Conservation (phyloP, 2,329 filamentous ascomycete genomes). For the Fusarium verticillioides region DNA sequence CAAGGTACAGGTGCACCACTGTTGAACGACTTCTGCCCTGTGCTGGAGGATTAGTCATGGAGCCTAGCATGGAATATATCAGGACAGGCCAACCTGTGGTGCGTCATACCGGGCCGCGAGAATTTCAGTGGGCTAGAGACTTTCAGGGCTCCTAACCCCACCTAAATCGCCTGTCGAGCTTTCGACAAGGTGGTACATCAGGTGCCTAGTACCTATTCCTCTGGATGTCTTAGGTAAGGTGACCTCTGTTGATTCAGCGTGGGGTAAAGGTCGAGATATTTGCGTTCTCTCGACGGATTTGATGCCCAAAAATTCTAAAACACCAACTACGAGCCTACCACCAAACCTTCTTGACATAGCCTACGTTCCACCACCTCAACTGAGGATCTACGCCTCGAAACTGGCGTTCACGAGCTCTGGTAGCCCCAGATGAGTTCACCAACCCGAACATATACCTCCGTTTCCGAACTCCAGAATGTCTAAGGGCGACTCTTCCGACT, state of each 20-base stretch:
- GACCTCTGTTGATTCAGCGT: slow-evolving; percentile 30
- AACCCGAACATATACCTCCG: slow-evolving; percentile 28
- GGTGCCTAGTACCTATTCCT: not conserved
- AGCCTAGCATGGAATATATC: not conserved
- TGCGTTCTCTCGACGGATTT: slow-evolving; percentile 35
- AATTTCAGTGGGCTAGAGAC: slow-evolving; percentile 3
- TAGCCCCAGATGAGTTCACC: slow-evolving; percentile 51
- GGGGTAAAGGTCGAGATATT: slow-evolving; percentile 40
- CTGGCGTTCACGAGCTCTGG: slow-evolving; percentile 39
- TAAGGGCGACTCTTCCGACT: slow-evolving; percentile 57
- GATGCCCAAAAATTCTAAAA: slow-evolving; percentile 35
- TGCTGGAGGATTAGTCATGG: not conserved
- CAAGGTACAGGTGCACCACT: slow-evolving; percentile 23
- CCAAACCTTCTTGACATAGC: slow-evolving; percentile 8
- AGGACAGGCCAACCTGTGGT: not conserved
- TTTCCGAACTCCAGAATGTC: slow-evolving; percentile 49
- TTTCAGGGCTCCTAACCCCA: slow-evolving; percentile 40
- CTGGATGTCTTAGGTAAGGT: slow-evolving; percentile 22
- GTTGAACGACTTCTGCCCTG: not conserved
- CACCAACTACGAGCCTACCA: slow-evolving; percentile 20
- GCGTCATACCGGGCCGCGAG: slow-evolving; percentile 18
- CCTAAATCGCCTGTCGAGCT: slow-evolving; percentile 22
- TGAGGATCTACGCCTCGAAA: slow-evolving; percentile 26
- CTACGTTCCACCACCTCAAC: slow-evolving; percentile 2
- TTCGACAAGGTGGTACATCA: not conserved